These are phyloP conservation scores for Hyaloscypha hepaticicola DNA, from an alignment of 495 filamentous ascomycete species.

Conservation along the genomic window DNA sequence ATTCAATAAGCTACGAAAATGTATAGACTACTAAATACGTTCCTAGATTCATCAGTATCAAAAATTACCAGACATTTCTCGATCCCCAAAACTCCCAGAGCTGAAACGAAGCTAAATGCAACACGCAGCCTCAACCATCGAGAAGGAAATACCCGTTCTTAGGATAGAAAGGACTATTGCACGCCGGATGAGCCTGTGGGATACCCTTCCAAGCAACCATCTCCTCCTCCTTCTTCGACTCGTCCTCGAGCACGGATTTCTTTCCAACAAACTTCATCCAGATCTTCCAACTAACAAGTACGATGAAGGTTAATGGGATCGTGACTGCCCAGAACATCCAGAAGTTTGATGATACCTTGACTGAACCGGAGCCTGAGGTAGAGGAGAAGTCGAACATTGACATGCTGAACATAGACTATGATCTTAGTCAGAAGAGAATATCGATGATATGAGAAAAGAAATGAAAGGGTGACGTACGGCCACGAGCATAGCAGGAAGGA, in stretches of 20 bases:
- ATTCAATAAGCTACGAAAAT: too few species aligned
- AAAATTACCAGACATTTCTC: too few species aligned
- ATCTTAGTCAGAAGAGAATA: too few species aligned
- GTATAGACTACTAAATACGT: too few species aligned
- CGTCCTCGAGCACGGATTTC: neutral
- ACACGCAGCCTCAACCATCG: too few species aligned
- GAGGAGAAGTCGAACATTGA: conserved; percentile 11
- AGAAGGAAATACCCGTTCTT: too few species aligned
- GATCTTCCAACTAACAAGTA: neutral
- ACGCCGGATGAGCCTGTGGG: neutral
- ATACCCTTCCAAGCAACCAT: neutral
- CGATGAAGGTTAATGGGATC: neutral
- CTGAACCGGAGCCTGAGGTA: neutral
- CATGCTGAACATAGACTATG: conserved; percentile 9
- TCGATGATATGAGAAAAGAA: too few species aligned
- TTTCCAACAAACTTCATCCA: conserved; percentile 7
- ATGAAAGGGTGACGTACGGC: neutral
- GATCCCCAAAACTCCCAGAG: too few species aligned
- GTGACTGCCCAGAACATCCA: conserved; percentile 12
- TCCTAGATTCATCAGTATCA: too few species aligned
- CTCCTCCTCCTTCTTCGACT: neutral
- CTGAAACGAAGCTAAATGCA: too few species aligned
- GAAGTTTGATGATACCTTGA: neutral
- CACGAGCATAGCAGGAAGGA: conserved; percentile 6
- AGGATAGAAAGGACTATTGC: neutral